phyloP scores from a whole-genome alignment of 2,329 filamentous ascomycete species.

The Orbilia quercus region DNA sequence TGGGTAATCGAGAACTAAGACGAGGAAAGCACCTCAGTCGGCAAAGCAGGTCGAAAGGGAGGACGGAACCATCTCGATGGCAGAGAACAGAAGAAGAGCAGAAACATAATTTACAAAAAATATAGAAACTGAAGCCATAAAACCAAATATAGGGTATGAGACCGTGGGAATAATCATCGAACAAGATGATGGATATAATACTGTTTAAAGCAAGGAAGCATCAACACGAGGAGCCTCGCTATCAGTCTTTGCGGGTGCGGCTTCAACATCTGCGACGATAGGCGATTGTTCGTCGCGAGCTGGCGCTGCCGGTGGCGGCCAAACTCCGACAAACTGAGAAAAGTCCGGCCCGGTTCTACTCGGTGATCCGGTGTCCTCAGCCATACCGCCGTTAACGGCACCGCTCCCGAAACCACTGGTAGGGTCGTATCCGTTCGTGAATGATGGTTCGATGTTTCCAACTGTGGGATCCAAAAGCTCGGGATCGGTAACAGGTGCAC shows the following conservation, averaged over 20 bases:
- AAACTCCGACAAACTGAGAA: slow-evolving; percentile 47
- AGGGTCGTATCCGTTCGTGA: slow-evolving; percentile 35
- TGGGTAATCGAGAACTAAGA: too few species aligned
- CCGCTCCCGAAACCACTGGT: slow-evolving; percentile 17
- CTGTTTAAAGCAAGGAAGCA: slow-evolving; percentile 26
- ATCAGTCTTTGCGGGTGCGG: slow-evolving; percentile 13
- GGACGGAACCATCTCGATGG: slow-evolving; percentile 16
- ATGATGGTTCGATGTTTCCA: slow-evolving; percentile 44
- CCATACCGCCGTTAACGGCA: slow-evolving; percentile 15
- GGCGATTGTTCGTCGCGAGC: slow-evolving; percentile 30
- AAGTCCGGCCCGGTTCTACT: slow-evolving; percentile 44
- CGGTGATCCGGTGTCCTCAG: slow-evolving; percentile 44
- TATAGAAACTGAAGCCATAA: slow-evolving; percentile 36
- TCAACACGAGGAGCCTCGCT: slow-evolving; percentile 24
- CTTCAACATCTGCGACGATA: slow-evolving; percentile 20
- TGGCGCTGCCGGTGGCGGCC: slow-evolving; percentile 37
- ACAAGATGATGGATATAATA: neutral
- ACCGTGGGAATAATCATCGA: neutral
- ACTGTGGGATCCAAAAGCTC: slow-evolving; percentile 30
- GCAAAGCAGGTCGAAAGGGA: slow-evolving; percentile 9
- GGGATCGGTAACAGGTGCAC: slow-evolving; percentile 48
- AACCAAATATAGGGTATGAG: neutral
- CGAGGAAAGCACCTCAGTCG: neutral
- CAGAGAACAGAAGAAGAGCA: neutral
- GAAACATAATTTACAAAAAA: slow-evolving; percentile 21